Base-by-base conservation (phyloP, 2,329 filamentous ascomycete species). In the Fusarium solani-melongenae region DNA sequence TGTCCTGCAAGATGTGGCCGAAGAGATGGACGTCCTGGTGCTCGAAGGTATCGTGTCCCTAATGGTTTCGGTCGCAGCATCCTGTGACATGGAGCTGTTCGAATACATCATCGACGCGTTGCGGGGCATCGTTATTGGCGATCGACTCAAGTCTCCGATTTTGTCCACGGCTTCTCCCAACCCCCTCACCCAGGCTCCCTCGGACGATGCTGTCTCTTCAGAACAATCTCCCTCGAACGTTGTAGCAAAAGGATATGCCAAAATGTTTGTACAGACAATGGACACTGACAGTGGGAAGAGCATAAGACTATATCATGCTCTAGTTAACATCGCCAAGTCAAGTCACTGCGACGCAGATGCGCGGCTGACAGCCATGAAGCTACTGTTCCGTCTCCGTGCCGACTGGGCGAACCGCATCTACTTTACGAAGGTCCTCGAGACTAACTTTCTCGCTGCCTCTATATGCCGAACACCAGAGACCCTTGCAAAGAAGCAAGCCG, bases 351-450 rank as follows among this genome's bases (percentile, higher is more conserved):
- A 93, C 67, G 85, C 88, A 8, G 91, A 94, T 81, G 91, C 93
- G 60, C 91, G 93, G 8, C 84, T 96, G 29, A 92, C 91, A 14
- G 91, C 92, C 3, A 90, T 95, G 86, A 94, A 94, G 77, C 83
- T 96, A 49, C 85, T 98, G 3, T 96, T 97, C 79, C 91, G 95
- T 49, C 84, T 98, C 33, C 90, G 95, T 67, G 94, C 94, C 24
- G 94, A 98, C 81, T 94, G 93, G 80, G 90, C 92, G 11, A 90
- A 95, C 73, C 89, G 92, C 51, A 88, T 98, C 5, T 94, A 92
- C 66, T 85, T 98, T 62, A 91, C 91, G 9, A 83, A 89, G 36
- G 88, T 90, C 33, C 90, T 92, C 2, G 94, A 97, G 79, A 92
- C 91, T 31, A 90, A 92, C 72, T 90, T 90, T 62, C 85, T 98